Percentiles rank a stretch among this genome's conserved stretches.
Evolutionary conservation across 1,139 yeast species (phyloP).

Genomic region (Wickerhamomyces sp.): DNA sequence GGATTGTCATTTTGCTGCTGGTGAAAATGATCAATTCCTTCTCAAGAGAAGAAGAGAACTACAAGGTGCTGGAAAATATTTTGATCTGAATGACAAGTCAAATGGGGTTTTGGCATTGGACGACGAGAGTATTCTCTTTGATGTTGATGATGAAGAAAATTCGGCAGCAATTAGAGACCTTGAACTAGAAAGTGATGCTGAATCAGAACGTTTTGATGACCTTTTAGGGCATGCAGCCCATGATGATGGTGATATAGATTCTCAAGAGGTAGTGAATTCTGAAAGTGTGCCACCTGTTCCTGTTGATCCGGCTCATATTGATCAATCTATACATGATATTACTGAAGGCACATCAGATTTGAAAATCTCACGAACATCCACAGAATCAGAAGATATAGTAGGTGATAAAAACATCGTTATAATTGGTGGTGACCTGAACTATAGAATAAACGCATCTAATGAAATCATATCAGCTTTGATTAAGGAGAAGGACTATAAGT

Average conservation of each 20-base stretch:
- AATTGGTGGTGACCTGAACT: conserved; percentile 75
- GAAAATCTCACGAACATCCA: neutral
- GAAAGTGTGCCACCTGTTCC: too few species aligned
- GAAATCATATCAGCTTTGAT: conserved; percentile 40
- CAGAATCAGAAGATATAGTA: conserved; percentile 3
- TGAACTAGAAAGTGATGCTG: conserved; percentile 26
- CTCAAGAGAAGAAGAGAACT: conserved; percentile 40
- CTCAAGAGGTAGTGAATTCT: neutral
- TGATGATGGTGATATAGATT: neutral
- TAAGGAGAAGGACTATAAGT: conserved; percentile 38
- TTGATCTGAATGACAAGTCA: conserved; percentile 12
- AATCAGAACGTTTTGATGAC: conserved; percentile 8
- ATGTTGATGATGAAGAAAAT: conserved; percentile 17
- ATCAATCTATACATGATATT: neutral
- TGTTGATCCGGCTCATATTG: neutral
- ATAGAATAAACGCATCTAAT: conserved; percentile 46
- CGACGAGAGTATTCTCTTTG: conserved; percentile 18
- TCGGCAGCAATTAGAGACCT: conserved; percentile 24
- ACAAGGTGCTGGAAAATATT: conserved; percentile 30
- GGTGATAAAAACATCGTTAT: conserved; percentile 34
- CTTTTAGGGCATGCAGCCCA: neutral
- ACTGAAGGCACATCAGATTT: neutral
- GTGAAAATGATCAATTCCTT: conserved; percentile 48
- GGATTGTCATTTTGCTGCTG: conserved; percentile 68
- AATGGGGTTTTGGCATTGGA: conserved; percentile 19